Conservation (phyloP, 75 land plant species). For the Sequoiadendron giganteum region DNA sequence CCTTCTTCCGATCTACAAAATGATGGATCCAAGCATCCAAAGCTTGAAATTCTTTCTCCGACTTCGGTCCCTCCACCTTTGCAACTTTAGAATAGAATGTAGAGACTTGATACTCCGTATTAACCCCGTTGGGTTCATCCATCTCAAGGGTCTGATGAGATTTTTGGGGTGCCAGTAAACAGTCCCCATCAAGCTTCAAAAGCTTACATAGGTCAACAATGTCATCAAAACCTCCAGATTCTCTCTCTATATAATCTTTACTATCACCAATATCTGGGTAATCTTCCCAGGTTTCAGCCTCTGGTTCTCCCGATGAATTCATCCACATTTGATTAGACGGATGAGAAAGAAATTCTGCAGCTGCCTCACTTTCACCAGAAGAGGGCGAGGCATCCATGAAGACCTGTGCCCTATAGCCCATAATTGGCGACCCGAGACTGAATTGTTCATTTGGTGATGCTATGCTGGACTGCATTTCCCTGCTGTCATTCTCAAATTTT, state of each 20-base stretch:
- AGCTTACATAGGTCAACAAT: not conserved
- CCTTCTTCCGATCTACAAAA: not conserved
- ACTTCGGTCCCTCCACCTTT: constrained; percentile 5
- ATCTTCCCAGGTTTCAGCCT: not conserved
- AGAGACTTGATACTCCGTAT: not conserved
- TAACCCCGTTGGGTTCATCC: not conserved
- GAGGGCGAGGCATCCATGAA: not conserved
- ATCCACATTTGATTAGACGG: not conserved
- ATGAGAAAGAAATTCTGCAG: constrained; percentile 2
- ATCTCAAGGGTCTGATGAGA: not conserved
- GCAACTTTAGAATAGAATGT: constrained; percentile 8
- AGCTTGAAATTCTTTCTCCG: not conserved
- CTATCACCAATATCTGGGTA: not conserved
- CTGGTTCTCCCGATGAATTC: not conserved
- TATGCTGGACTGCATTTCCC: not conserved
- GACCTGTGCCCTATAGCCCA: not conserved
- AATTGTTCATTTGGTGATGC: not conserved
- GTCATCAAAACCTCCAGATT: not conserved
- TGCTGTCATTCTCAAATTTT: not conserved
- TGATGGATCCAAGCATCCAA: constrained; percentile 10
- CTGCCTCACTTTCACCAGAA: not conserved
- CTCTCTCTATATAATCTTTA: not conserved
- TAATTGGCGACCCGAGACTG: not conserved
- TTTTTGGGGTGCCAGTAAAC: not conserved
- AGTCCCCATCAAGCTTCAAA: constrained; percentile 11